Percentiles rank a stretch among this genome's conserved stretches.
Evolutionary conservation across 1,284 basidiomycete genomes (phyloP).

Genomic region (Mycena citricolor): DNA sequence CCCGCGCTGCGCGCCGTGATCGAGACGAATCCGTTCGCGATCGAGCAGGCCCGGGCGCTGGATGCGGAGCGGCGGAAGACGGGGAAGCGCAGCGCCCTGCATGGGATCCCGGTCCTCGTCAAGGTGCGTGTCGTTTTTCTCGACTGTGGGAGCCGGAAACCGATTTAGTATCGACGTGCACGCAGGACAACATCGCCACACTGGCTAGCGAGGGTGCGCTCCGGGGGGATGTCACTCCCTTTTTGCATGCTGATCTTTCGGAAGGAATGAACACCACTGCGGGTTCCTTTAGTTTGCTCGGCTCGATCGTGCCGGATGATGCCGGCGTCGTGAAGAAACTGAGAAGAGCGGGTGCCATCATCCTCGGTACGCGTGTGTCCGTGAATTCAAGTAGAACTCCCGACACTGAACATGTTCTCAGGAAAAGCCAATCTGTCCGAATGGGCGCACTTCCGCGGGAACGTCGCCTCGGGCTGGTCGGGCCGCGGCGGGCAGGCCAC

Average conservation of each 20-base stretch:
- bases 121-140: slow-evolving; percentile 42
- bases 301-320: slow-evolving; percentile 59
- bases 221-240: background rate
- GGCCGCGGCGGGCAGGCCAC: slow-evolving; percentile 29
- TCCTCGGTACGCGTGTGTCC: slow-evolving; percentile 52
- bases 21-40: slow-evolving; percentile 60
- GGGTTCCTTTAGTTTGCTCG: slow-evolving; percentile 16
- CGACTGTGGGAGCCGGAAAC: too few relatives aligned
- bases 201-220: slow-evolving; percentile 15
- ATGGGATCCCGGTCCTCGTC: slow-evolving; percentile 69
- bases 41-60: slow-evolving; percentile 51
- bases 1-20: slow-evolving; percentile 61
- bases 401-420: background rate
- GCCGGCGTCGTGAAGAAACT: slow-evolving; percentile 60
- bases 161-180: background rate
- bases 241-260: background rate
- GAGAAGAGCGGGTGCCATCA: slow-evolving; percentile 65
- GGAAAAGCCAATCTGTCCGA: slow-evolving; percentile 44
- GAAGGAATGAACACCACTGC: slow-evolving; percentile 22
- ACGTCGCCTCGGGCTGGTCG: slow-evolving; percentile 18
- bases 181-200: slow-evolving; percentile 20
- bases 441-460: slow-evolving; percentile 59
- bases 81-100: slow-evolving; percentile 54
- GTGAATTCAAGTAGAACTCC: background rate
- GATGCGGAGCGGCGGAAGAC: slow-evolving; percentile 51